phyloP scores from a whole-genome alignment of 345 rosid genomes.

The Microthlaspi erraticum region DNA sequence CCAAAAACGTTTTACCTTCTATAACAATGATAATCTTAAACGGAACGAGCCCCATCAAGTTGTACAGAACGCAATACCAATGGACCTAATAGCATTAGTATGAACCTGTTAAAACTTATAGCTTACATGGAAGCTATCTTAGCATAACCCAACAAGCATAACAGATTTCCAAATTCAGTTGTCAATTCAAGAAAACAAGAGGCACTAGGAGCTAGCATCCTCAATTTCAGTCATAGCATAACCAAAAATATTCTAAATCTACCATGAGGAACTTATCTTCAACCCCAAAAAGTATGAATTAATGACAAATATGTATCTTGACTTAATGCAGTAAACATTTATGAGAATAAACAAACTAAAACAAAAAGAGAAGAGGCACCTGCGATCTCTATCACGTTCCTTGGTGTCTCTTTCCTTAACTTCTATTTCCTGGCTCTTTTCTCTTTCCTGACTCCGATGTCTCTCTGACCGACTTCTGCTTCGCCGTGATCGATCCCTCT shows the following conservation, averaged over 20 bases:
- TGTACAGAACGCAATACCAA: slow-evolving; percentile 71
- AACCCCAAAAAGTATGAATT: neutral
- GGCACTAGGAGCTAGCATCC: slow-evolving; percentile 36
- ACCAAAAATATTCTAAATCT: slow-evolving; percentile 14
- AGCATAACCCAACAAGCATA: slow-evolving; percentile 43
- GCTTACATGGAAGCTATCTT: slow-evolving; percentile 49
- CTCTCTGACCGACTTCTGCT: slow-evolving; percentile 68
- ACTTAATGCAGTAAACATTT: slow-evolving; percentile 11
- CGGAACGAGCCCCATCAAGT: slow-evolving; percentile 73
- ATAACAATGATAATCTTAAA: slow-evolving; percentile 65
- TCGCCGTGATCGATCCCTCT: slow-evolving; percentile 54
- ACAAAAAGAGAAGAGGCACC: slow-evolving; percentile 50
- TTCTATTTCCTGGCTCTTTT: slow-evolving; percentile 57
- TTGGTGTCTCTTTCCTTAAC: slow-evolving; percentile 58
- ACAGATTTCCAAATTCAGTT: slow-evolving; percentile 35
- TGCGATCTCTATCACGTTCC: slow-evolving; percentile 77
- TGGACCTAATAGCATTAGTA: slow-evolving; percentile 67
- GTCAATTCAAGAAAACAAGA: slow-evolving; percentile 31
- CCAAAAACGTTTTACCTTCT: slow-evolving; percentile 65
- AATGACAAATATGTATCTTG: slow-evolving; percentile 8
- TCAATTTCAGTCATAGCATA: slow-evolving; percentile 21
- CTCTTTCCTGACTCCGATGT: slow-evolving; percentile 65
- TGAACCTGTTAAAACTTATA: slow-evolving; percentile 68
- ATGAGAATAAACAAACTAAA: neutral
- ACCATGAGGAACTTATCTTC: slow-evolving; percentile 25